Evolutionary conservation across 2,329 filamentous ascomycete genomes (phyloP), one percentile per base, ranked within the genome.

Genomic region (Calonectria ilicicola): DNA sequence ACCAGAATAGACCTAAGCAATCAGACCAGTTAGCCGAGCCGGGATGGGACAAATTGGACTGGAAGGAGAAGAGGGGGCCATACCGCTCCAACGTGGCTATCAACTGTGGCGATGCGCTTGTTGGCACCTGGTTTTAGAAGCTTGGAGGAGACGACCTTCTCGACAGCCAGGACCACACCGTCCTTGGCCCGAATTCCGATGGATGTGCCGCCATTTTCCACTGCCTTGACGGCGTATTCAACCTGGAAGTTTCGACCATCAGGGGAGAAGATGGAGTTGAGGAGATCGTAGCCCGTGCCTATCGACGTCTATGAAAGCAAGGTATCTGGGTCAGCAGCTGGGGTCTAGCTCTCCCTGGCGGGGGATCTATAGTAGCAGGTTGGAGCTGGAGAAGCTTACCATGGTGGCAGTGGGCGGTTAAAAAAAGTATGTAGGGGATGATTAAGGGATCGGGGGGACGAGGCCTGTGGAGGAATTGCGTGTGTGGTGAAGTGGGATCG

Each of bases 221-320:
- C 97, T 69, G 97, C 97, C 90, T 99, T 99, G 80, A 97, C 94
- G 79, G 97, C 97, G 85, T 99, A 99, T 90, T 99, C 97, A 85
- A 97, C 95, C 87, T 99, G 97, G 86, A 99, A 99, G 86, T 99
- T 99, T 81, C 97, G 94, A 83, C 97, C 97, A 88, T 99, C 97
- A 78, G 97, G 97, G 62, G 97, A 98, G 90, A 98, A 99, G 89
- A 98, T 97, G 83, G 97, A 98, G 91, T 99, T 99, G 85, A 95
- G 95, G 82, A 99, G 93, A 92, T 99, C 97, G 89, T 99, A 99
- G 83, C 97, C 97, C 82, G 97, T 99, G 84, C 97, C 97, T 94
- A 99, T 99, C 83, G 97, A 99, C 83, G 97, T 99, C 97, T 99
- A 79, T 65, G 19, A n/a, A 66, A 51, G 53, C 63, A 67, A 67